Evolutionary conservation across 2,329 filamentous ascomycete species (phyloP).

Genomic region (Thielaviopsis ethacetica): DNA sequence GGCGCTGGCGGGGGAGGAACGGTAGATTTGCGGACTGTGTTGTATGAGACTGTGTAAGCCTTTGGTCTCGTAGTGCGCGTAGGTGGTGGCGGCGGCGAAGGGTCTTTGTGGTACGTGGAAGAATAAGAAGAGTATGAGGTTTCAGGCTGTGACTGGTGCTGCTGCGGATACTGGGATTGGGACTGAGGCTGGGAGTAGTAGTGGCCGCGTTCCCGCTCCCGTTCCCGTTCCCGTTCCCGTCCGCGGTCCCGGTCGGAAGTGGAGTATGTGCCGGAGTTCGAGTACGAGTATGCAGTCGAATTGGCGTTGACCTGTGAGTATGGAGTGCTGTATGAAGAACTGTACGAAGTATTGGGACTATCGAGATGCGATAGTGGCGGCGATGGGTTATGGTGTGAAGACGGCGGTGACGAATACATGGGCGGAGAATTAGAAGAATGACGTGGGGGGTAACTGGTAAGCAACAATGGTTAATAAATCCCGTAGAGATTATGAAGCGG

Average conservation of each 20-base stretch:
- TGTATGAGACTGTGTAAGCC: conserved; percentile 11
- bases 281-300: not conserved
- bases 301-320: not conserved
- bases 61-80: conserved; percentile 2
- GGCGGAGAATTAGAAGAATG: conserved; percentile 6
- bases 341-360: not conserved
- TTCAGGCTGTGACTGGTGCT: not conserved
- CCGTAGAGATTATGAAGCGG: not conserved
- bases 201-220: not conserved
- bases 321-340: not conserved
- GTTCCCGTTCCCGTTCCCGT: not conserved
- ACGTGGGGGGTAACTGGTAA: conserved; percentile 1
- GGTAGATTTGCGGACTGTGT: conserved; percentile 7
- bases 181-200: not conserved
- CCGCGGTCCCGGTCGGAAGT: not conserved
- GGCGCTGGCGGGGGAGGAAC: conserved; percentile 10
- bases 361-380: conserved; percentile 7
- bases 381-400: conserved; percentile 4
- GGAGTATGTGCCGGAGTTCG: not conserved
- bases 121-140: not conserved
- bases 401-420: conserved; percentile 9
- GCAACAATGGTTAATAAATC: not conserved
- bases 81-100: not conserved
- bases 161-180: not conserved
- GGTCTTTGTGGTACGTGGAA: not conserved